Conservation (phyloP, 495 filamentous ascomycete species). For the Bryoglossum gracile region DNA sequence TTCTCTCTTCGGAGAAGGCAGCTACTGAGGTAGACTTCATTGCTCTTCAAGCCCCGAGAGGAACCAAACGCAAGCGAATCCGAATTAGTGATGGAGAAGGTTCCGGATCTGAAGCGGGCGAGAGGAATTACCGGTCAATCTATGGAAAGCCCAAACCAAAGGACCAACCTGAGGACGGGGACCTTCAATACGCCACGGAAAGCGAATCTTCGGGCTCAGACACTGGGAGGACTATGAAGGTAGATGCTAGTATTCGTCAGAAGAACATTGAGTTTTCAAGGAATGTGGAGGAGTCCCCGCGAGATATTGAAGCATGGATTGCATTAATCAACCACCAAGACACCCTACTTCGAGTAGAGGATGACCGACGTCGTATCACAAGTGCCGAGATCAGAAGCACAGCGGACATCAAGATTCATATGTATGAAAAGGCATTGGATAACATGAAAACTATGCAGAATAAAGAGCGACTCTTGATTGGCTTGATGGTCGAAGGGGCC, state of each 20-base stretch:
- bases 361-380: constrained; percentile 38
- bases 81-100: constrained; percentile 16
- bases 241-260: constrained; percentile 29
- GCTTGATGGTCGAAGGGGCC: constrained; percentile 62
- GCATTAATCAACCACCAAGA: constrained; percentile 71
- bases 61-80: constrained; percentile 25
- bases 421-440: constrained; percentile 73
- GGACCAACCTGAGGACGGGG: constrained; percentile 37
- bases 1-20: constrained; percentile 20
- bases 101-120: constrained; percentile 41
- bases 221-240: constrained; percentile 24
- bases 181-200: constrained; percentile 48
- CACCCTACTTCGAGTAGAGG: constrained; percentile 40
- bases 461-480: constrained; percentile 53
- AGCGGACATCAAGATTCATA: constrained; percentile 68
- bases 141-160: constrained; percentile 51
- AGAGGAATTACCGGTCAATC: constrained; percentile 62
- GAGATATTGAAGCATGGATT: constrained; percentile 68
- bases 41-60: constrained; percentile 24
- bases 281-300: constrained; percentile 52
- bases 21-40: constrained; percentile 38
- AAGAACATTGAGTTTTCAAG: constrained; percentile 51
- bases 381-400: constrained; percentile 56
- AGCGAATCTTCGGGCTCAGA: constrained; percentile 36
- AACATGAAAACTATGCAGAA: constrained; percentile 35